These are phyloP conservation scores for Sarocladium oryzae DNA, from an alignment of 2,329 filamentous ascomycete species.

Conservation along the genomic window DNA sequence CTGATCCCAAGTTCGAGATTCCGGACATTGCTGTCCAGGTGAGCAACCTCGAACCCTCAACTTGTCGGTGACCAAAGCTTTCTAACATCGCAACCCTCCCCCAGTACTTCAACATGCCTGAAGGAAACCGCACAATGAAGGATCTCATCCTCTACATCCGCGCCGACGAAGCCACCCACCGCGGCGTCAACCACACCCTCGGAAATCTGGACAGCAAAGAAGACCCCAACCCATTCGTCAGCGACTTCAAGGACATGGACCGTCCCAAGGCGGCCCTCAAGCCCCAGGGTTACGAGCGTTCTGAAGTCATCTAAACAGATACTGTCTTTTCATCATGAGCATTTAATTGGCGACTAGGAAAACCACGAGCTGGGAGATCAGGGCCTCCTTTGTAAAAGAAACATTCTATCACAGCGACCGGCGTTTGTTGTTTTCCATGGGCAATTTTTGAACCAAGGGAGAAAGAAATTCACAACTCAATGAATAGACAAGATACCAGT, in stretches of 20 bases:
- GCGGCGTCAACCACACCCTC: conserved; percentile 94
- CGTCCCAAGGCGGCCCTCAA: conserved; percentile 60
- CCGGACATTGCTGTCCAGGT: conserved; percentile 77
- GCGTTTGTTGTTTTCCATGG: no score
- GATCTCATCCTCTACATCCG: conserved; percentile 85
- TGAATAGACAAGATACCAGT: no score
- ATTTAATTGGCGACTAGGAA: no score
- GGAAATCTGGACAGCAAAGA: conserved; percentile 77
- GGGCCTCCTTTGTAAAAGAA: neutral
- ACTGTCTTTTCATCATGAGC: no score
- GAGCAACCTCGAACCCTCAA: no score
- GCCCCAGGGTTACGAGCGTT: conserved; percentile 72
- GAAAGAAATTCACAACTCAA: no score
- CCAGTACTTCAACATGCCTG: conserved; percentile 87
- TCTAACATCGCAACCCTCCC: neutral
- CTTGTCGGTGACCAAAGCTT: neutral
- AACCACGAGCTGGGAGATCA: no score
- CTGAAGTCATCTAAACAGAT: conserved; percentile 65
- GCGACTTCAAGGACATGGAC: conserved; percentile 65
- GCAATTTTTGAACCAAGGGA: no score
- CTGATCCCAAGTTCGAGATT: conserved; percentile 59
- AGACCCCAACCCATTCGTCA: conserved; percentile 90
- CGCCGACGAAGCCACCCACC: conserved; percentile 81
- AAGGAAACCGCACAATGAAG: conserved; percentile 73
- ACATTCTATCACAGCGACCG: neutral